A percentile compares a stretch with the other conserved stretches of the same genome.
Conservation (phyloP, 495 filamentous ascomycete species). For the Cairneyella variabilis region DNA sequence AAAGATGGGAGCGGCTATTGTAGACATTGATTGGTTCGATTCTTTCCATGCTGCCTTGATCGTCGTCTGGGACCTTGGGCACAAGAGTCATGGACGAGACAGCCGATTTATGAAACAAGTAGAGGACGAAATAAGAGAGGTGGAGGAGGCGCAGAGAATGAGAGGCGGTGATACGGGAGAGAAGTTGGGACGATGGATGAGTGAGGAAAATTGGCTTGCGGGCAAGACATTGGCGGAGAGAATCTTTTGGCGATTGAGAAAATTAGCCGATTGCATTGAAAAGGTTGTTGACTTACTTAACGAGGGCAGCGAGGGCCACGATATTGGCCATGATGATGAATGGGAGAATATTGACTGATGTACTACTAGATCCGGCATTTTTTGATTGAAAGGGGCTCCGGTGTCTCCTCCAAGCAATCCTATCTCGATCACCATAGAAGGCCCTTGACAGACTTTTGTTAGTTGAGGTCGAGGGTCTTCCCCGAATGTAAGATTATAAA, state of each 20-base stretch:
- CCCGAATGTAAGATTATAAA: too few relatives aligned
- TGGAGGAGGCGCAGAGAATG: conserved; percentile 6
- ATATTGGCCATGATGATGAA: too few relatives aligned
- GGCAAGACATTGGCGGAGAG: not conserved
- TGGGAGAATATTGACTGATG: too few relatives aligned
- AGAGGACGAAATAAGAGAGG: not conserved
- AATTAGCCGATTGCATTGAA: not conserved
- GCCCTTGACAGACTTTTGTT: too few relatives aligned
- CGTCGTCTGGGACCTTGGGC: not conserved
- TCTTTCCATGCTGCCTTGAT: conserved; percentile 1
- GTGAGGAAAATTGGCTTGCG: not conserved
- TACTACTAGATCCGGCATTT: too few relatives aligned
- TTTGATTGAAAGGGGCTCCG: too few relatives aligned
- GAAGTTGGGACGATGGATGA: not conserved
- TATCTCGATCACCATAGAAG: too few relatives aligned
- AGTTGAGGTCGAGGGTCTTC: too few relatives aligned
- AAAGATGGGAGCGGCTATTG: not conserved
- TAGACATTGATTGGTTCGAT: conserved; percentile 2
- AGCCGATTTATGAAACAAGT: conserved; percentile 7
- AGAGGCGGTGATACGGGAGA: not conserved
- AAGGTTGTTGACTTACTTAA: not conserved
- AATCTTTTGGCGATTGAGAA: not conserved
- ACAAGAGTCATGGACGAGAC: conserved; percentile 4
- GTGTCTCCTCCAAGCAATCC: too few relatives aligned
- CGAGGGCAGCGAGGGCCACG: too few relatives aligned